phyloP scores from a whole-genome alignment of 306 rosid species.

The Oemleria cerasiformis region DNA sequence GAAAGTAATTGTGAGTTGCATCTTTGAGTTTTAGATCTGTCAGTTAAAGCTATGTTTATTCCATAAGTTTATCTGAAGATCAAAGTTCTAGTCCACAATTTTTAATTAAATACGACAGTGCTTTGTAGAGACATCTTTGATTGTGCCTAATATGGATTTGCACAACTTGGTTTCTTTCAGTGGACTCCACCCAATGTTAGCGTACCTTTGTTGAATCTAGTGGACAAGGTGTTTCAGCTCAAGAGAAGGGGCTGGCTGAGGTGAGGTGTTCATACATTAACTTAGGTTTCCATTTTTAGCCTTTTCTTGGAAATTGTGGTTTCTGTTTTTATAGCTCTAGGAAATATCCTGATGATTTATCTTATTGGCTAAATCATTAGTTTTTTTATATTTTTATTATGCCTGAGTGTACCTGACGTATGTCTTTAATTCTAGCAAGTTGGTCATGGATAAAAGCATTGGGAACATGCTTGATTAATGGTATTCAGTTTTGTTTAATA shows the following conservation, averaged over 20 bases:
- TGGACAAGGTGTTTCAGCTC: slow-evolving; percentile 95
- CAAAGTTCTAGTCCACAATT: neutral
- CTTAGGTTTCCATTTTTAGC: slow-evolving; percentile 3
- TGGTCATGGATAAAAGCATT: slow-evolving; percentile 3
- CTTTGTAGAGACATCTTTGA: neutral
- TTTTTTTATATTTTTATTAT: neutral
- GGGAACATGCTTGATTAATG: neutral
- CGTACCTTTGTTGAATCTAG: slow-evolving; percentile 89
- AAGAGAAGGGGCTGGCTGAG: slow-evolving; percentile 99
- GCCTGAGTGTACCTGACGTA: slow-evolving; percentile 5
- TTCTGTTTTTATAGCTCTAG: neutral
- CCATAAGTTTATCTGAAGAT: neutral
- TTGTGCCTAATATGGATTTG: neutral
- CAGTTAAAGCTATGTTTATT: neutral
- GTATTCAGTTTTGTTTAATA: neutral
- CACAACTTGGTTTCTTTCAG: slow-evolving; percentile 48
- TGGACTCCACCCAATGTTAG: slow-evolving; percentile 96
- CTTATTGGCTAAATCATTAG: neutral
- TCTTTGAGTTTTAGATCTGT: neutral
- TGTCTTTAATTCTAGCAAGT: neutral
- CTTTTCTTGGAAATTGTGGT: slow-evolving; percentile 19
- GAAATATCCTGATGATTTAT: neutral
- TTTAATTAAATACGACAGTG: neutral
- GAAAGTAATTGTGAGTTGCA: neutral
- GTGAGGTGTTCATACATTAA: slow-evolving; percentile 40